phyloP scores from a whole-genome alignment of 208 protist genomes.

The Trypanosoma platydactyli region DNA sequence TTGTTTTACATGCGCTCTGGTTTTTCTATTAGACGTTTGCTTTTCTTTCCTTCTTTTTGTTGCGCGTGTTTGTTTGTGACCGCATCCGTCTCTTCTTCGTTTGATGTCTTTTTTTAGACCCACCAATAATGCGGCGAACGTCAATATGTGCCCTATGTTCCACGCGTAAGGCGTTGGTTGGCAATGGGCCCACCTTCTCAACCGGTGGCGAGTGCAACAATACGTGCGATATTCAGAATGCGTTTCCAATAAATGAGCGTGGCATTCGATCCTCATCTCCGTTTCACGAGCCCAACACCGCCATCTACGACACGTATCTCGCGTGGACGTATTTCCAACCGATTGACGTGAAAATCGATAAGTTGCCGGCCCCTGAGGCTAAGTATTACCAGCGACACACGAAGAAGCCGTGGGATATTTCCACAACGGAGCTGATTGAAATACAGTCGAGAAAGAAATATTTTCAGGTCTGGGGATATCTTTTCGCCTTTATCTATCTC shows the following conservation, averaged over 20 bases:
- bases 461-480: slow-evolving; percentile 76
- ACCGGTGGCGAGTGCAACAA: slow-evolving; percentile 88
- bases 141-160: slow-evolving; percentile 59
- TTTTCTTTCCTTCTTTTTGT: slow-evolving; percentile 1
- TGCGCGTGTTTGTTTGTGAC: slow-evolving; percentile 13
- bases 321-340: slow-evolving; percentile 92
- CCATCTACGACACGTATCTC: slow-evolving; percentile 89
- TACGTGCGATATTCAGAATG: slow-evolving; percentile 79
- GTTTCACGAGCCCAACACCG: slow-evolving; percentile 89
- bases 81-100: slow-evolving; percentile 1
- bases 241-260: slow-evolving; percentile 79
- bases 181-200: slow-evolving; percentile 87
- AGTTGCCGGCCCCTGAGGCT: slow-evolving; percentile 79
- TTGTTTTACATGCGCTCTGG: too few relatives aligned
- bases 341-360: slow-evolving; percentile 83
- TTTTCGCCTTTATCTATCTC: slow-evolving; percentile 62
- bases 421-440: slow-evolving; percentile 83
- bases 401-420: slow-evolving; percentile 88
- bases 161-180: slow-evolving; percentile 73
- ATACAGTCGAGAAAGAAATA: slow-evolving; percentile 90
- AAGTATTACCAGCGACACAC: slow-evolving; percentile 91
- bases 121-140: slow-evolving; percentile 80
- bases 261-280: slow-evolving; percentile 87
- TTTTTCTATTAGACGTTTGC: too few relatives aligned
- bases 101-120: slow-evolving; percentile 2